Percentiles rank a stretch among this genome's conserved stretches.
Conservation (phyloP, 164 flowering plant species). For the Liriodendron chinense region DNA sequence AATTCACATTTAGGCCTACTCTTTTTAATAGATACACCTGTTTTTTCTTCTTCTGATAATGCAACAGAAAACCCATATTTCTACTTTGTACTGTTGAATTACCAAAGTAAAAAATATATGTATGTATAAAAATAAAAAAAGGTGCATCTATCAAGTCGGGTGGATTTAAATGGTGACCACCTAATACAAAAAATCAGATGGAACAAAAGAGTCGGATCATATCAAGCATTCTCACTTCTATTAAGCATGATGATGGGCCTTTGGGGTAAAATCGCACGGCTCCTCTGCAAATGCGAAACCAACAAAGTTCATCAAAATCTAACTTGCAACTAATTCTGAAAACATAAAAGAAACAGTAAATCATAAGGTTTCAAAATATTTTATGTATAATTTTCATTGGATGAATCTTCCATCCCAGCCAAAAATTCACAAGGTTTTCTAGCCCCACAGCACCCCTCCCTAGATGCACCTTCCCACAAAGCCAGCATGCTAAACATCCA, state of each 20-base stretch:
- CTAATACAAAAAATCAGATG: not conserved
- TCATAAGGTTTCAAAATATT: not conserved
- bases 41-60: not conserved
- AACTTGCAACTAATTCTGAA: not conserved
- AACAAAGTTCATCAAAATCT: not conserved
- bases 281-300: constrained; percentile 54
- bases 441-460: not conserved
- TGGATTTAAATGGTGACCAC: not conserved
- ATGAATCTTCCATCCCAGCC: not conserved
- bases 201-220: not conserved
- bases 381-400: not conserved
- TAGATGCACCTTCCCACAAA: not conserved
- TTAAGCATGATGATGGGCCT: constrained; percentile 73
- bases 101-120: not conserved
- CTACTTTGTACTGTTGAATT: not conserved
- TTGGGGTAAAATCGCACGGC: constrained; percentile 86
- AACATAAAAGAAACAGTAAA: not conserved
- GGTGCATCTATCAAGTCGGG: not conserved
- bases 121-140: too few species aligned
- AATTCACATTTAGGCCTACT: not conserved
- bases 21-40: not conserved
- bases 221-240: constrained; percentile 55
- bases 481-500: not conserved
- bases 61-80: not conserved
- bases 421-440: not conserved